Conservation (phyloP, 2,329 filamentous ascomycete genomes). For the Alternaria arborescens region DNA sequence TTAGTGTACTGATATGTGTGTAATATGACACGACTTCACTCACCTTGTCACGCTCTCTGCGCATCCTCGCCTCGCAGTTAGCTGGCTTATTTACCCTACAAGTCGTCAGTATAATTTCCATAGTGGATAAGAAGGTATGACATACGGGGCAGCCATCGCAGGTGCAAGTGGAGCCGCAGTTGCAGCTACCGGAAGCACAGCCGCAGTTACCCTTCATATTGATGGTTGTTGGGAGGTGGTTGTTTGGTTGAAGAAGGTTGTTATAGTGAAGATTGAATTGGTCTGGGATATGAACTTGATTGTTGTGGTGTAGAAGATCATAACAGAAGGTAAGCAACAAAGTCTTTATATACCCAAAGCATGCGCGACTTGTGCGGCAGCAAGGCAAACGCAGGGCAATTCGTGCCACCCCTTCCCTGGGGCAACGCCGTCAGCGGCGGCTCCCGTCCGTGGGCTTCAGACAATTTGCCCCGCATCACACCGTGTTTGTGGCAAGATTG, state of each 20-base stretch:
- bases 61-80: neutral
- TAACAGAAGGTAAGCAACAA: neutral
- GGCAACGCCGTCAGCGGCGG: conserved; percentile 1
- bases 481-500: neutral
- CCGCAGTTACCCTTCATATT: conserved; percentile 36
- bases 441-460: neutral
- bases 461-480: conserved; percentile 7
- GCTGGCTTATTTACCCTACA: conserved; percentile 30
- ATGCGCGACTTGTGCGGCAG: conserved; percentile 34
- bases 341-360: conserved; percentile 22
- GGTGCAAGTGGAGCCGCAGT: conserved; percentile 34
- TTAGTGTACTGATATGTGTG: neutral
- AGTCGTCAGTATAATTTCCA: neutral
- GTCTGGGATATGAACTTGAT: neutral
- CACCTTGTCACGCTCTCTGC: neutral
- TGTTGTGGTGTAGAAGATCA: neutral
- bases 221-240: conserved; percentile 8
- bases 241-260: conserved; percentile 1
- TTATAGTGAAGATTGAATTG: neutral
- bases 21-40: neutral
- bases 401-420: neutral
- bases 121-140: neutral
- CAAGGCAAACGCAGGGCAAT: neutral
- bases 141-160: conserved; percentile 42
- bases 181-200: conserved; percentile 35